A percentile compares a stretch with the other conserved stretches of the same genome.
Evolutionary conservation across 106 monocot species (phyloP).

Genomic region (Acorus calamus): DNA sequence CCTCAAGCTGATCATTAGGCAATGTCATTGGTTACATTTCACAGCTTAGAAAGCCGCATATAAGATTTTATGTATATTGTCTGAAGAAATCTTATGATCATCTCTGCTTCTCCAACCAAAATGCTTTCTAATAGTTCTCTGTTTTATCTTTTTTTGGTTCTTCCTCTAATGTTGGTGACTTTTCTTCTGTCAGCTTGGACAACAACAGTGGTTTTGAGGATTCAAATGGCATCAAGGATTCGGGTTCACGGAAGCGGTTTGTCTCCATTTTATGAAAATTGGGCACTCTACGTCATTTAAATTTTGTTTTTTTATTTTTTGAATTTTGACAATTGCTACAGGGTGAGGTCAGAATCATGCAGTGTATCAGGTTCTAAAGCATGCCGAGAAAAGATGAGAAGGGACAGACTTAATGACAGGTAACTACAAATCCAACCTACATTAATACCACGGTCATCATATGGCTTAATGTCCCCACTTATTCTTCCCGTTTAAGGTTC

Average conservation of each 20-base stretch:
- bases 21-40: too few relatives aligned
- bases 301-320: neutral
- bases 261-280: neutral
- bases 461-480: neutral
- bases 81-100: too few relatives aligned
- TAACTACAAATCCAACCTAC: slow-evolving; percentile 3
- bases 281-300: neutral
- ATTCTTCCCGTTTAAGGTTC: slow-evolving; percentile 24
- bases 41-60: too few relatives aligned
- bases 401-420: slow-evolving; percentile 79
- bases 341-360: slow-evolving; percentile 41
- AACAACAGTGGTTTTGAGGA: slow-evolving; percentile 28
- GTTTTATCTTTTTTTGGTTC: neutral
- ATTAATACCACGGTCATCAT: too few relatives aligned
- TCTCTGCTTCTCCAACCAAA: too few relatives aligned
- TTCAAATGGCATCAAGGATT: slow-evolving; percentile 26
- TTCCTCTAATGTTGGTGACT: neutral
- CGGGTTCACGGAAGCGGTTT: slow-evolving; percentile 50
- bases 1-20: too few relatives aligned
- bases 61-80: too few relatives aligned
- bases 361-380: slow-evolving; percentile 48
- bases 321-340: slow-evolving; percentile 4
- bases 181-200: slow-evolving; percentile 30
- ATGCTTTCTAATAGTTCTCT: neutral
- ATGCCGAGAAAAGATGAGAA: slow-evolving; percentile 76